A percentile compares a stretch with the other conserved stretches of the same genome.
These are phyloP conservation scores for Xylariaceae sp. DNA, from an alignment of 2,329 filamentous ascomycete genomes.

Conservation along the genomic window DNA sequence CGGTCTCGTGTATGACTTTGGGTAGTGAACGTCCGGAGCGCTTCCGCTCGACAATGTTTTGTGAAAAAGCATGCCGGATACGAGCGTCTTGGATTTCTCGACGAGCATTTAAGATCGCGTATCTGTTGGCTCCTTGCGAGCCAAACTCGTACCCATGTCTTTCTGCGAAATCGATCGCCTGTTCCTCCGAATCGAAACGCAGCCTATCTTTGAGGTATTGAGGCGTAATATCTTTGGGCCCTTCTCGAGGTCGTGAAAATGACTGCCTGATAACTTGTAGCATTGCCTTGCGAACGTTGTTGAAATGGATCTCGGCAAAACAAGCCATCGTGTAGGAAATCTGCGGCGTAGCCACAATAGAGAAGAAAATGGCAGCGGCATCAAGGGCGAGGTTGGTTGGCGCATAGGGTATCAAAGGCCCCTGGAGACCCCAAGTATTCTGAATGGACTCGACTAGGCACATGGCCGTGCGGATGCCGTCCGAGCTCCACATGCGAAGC, in stretches of 20 bases:
- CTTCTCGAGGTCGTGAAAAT: conserved; percentile 53
- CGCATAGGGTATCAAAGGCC: conserved; percentile 50
- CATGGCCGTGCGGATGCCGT: conserved; percentile 58
- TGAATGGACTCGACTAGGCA: conserved; percentile 58
- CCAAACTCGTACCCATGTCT: conserved; percentile 54
- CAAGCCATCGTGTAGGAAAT: conserved; percentile 69
- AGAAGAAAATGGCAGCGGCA: conserved; percentile 53
- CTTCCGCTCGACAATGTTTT: conserved; percentile 56
- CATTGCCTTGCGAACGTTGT: conserved; percentile 55
- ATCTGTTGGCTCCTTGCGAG: conserved; percentile 34
- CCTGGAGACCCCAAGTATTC: conserved; percentile 53
- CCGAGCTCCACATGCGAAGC: conserved; percentile 50
- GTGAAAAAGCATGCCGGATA: conserved; percentile 54
- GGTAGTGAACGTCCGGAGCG: conserved; percentile 49
- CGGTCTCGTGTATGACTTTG: conserved; percentile 52
- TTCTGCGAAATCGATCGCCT: conserved; percentile 63
- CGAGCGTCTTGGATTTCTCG: conserved; percentile 45
- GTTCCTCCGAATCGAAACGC: conserved; percentile 63
- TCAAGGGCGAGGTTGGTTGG: conserved; percentile 47
- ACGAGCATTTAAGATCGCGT: conserved; percentile 43
- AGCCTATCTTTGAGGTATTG: conserved; percentile 53
- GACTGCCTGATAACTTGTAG: conserved; percentile 52
- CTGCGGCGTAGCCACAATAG: conserved; percentile 51
- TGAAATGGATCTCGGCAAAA: conserved; percentile 65
- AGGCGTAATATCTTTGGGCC: conserved; percentile 58